A percentile compares a stretch with the other conserved stretches of the same genome.
Conservation (phyloP, 768 basidiomycete genomes). For the Lactarius vividus region DNA sequence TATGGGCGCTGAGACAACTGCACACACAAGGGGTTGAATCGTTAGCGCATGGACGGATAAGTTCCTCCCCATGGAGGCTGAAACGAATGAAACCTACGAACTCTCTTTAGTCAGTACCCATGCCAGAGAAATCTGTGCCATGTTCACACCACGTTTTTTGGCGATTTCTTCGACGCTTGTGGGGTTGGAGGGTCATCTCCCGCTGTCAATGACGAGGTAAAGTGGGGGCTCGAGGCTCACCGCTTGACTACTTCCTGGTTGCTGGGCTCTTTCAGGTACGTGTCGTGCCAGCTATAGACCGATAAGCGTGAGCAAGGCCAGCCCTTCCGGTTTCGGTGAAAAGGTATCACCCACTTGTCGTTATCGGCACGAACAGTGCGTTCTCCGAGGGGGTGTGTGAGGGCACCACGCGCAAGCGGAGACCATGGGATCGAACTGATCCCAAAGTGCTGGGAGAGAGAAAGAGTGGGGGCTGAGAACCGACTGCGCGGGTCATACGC, state of each 20-base stretch:
- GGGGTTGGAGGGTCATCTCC: not conserved
- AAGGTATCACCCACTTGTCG: slow-evolving; percentile 30
- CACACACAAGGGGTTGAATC: not conserved
- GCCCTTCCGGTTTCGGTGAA: slow-evolving; percentile 2
- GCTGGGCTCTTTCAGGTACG: slow-evolving; percentile 16
- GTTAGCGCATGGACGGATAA: not conserved
- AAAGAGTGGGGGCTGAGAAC: not conserved
- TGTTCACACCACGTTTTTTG: slow-evolving; percentile 36
- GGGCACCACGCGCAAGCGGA: slow-evolving; percentile 35
- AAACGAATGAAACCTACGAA: slow-evolving; percentile 19
- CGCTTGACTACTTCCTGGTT: slow-evolving; percentile 20
- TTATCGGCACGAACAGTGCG: slow-evolving; percentile 28
- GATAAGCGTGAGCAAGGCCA: not conserved
- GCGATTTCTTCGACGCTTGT: slow-evolving; percentile 37
- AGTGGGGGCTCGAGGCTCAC: slow-evolving; percentile 3
- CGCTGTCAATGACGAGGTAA: not conserved
- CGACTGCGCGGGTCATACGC: not conserved
- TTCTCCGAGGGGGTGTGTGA: slow-evolving; percentile 31
- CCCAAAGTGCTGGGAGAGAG: slow-evolving; percentile 31
- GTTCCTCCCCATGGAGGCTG: not conserved
- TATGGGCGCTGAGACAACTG: slow-evolving; percentile 37
- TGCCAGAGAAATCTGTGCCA: slow-evolving; percentile 42
- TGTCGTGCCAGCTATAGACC: slow-evolving; percentile 10
- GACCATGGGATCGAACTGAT: slow-evolving; percentile 44
- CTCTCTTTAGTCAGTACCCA: slow-evolving; percentile 35